These are phyloP conservation scores for Oryza officinalis DNA, from an alignment of 176 grass and related monocot species.

Conservation along the genomic window DNA sequence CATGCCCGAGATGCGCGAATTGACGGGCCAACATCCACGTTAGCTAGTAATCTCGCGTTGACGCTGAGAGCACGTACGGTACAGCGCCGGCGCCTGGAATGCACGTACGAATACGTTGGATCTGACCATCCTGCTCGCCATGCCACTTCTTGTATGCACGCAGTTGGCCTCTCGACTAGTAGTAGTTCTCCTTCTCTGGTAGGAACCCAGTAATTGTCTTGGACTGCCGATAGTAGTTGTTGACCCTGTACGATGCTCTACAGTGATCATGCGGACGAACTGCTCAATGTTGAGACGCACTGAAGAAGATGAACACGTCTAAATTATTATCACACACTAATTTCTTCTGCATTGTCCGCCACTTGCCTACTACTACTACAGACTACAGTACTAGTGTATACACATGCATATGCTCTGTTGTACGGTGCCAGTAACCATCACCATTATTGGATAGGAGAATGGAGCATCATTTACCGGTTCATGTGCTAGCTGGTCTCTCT, in stretches of 20 bases:
- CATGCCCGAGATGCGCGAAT: slow-evolving; percentile 25
- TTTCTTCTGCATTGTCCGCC: not conserved
- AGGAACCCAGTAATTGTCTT: not conserved
- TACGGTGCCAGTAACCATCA: not conserved
- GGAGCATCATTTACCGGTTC: slow-evolving; percentile 8
- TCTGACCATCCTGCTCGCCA: not conserved
- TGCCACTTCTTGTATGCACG: not conserved
- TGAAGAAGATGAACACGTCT: not conserved
- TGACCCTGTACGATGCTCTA: not conserved
- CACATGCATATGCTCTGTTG: not conserved
- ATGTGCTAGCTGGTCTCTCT: slow-evolving; percentile 8
- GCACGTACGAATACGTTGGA: not conserved
- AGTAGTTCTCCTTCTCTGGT: not conserved
- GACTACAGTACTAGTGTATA: too few species aligned
- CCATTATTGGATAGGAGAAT: not conserved
- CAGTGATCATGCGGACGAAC: not conserved
- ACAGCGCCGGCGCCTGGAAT: not conserved
- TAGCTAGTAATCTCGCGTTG: not conserved
- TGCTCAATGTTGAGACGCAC: not conserved
- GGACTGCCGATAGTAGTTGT: not conserved
- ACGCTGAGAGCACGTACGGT: not conserved
- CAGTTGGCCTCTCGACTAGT: not conserved
- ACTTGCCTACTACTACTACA: not conserved
- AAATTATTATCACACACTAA: not conserved
- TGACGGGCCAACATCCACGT: slow-evolving; percentile 45